These are phyloP conservation scores for Pythium rishiriense DNA, from an alignment of 352 stramenopile species.

Conservation along the genomic window DNA sequence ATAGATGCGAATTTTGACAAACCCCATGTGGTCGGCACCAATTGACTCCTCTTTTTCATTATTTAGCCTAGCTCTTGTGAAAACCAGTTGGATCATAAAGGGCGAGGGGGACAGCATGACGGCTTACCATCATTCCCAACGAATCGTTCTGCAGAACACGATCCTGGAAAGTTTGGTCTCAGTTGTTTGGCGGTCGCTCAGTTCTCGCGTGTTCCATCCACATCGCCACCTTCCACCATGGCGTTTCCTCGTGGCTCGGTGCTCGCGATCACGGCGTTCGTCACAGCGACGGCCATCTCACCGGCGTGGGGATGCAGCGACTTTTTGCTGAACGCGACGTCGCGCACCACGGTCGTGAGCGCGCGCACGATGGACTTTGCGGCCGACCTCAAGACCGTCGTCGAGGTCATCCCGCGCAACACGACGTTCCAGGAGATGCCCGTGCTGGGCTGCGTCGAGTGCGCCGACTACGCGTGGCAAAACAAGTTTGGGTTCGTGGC, in stretches of 20 bases:
- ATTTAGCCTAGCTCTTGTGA: no score
- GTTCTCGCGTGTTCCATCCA: no score
- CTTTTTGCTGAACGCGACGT: constrained; percentile 47
- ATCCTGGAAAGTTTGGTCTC: no score
- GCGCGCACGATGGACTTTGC: constrained; percentile 43
- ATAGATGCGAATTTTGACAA: no score
- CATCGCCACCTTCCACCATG: no score
- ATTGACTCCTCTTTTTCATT: no score
- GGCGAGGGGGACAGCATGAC: no score
- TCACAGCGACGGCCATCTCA: not conserved
- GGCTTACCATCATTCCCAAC: no score
- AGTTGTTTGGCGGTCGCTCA: no score
- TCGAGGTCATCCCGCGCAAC: constrained; percentile 35
- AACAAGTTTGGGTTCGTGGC: constrained; percentile 38
- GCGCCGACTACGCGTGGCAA: constrained; percentile 32
- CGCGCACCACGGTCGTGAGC: constrained; percentile 23
- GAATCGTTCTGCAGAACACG: no score
- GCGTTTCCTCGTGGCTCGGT: not conserved
- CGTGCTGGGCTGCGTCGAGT: constrained; percentile 29
- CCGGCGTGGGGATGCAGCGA: constrained; percentile 41
- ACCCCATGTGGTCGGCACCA: no score
- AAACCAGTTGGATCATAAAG: no score
- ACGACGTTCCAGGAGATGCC: constrained; percentile 36
- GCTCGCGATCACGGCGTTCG: not conserved
- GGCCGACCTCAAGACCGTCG: constrained; percentile 29